Base-by-base conservation (phyloP, 768 basidiomycete species). In the Leccinum uliginosum region DNA sequence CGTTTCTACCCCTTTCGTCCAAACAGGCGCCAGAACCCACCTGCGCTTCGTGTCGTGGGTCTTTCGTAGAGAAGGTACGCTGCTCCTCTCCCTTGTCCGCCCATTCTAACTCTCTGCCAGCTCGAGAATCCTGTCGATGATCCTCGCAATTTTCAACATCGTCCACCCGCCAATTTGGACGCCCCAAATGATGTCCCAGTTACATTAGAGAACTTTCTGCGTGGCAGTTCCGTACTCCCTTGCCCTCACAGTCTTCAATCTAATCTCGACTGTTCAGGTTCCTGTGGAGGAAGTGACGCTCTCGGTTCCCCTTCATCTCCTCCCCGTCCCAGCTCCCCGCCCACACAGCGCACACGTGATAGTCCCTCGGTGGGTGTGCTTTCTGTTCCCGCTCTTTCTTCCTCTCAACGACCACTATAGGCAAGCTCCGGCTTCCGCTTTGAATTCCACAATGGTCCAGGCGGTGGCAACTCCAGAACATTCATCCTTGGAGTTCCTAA, bases 1-100 rank as follows among this genome's bases (percentile, higher is more conserved):
- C 8, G n/a, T 27, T 4, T 15, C 55, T 52, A 58, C 26, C 54
- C 62, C 59, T 59, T 49, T 40, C 49, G 9, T 48, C 24, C 23
- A 29, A 51, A 23, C 66, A 93, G 91, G 80, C 83, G 4, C 91
- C 91, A 40, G 82, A 92, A 74, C 89, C 91, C 12, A 81, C 85
- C 45, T 96, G 93, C 70, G 84, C 91, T 50, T 87, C 85, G 23
- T 96, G 93, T 72, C 78, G 81, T 61, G 80, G 91, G 6, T 79
- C 83, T 19, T 96, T 96, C 64, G 87, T 95, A 3, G 92, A 94
- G 72, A 87, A 81, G 78, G 92, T 65, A 1, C 34, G 8, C 46
- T 0, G 14, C 43, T 14, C 2, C 19, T 32, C 8, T 6, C 21
- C 24, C 7, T 15, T 15, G 0, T 43, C 47, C 2, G 6, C 43